These are phyloP conservation scores for Micromonas commoda DNA, from an alignment of 139 green algal species.

Conservation along the genomic window DNA sequence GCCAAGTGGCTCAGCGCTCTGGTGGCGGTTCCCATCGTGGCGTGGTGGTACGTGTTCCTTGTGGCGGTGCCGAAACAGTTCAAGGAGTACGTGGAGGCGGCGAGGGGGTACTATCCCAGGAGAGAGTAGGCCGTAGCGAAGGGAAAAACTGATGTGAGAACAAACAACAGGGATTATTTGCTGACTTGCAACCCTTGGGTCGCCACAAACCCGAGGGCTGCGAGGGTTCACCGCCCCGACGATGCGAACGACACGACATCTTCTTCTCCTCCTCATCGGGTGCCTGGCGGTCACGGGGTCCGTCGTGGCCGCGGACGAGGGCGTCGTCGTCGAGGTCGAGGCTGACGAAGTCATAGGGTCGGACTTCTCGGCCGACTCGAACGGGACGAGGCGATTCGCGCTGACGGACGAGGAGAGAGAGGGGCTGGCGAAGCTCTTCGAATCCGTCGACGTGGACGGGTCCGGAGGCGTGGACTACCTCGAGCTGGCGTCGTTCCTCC, in stretches of 20 bases:
- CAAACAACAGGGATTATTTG: too few species aligned
- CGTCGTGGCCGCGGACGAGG: too few species aligned
- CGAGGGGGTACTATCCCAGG: background rate
- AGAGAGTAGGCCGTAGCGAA: too few species aligned
- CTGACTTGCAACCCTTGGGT: too few species aligned
- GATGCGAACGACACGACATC: background rate
- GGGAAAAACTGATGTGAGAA: too few species aligned
- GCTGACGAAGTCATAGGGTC: too few species aligned
- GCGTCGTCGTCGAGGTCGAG: background rate
- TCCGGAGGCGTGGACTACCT: background rate
- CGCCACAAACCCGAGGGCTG: too few species aligned
- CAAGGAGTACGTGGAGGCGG: background rate
- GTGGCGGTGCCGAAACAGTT: background rate
- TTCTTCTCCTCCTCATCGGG: background rate
- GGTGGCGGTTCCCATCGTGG: background rate
- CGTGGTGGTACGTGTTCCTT: conserved; percentile 21
- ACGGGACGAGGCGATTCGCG: background rate
- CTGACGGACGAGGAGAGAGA: background rate
- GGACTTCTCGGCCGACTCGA: too few species aligned
- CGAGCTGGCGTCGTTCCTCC: background rate
- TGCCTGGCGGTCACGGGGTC: background rate
- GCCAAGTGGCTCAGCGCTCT: background rate
- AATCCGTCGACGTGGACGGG: background rate
- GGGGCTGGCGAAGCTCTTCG: background rate
- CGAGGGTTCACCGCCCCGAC: too few species aligned